These are phyloP conservation scores for Colletotrichum cordylinicola DNA, from an alignment of 2,329 filamentous ascomycete species.

Conservation along the genomic window DNA sequence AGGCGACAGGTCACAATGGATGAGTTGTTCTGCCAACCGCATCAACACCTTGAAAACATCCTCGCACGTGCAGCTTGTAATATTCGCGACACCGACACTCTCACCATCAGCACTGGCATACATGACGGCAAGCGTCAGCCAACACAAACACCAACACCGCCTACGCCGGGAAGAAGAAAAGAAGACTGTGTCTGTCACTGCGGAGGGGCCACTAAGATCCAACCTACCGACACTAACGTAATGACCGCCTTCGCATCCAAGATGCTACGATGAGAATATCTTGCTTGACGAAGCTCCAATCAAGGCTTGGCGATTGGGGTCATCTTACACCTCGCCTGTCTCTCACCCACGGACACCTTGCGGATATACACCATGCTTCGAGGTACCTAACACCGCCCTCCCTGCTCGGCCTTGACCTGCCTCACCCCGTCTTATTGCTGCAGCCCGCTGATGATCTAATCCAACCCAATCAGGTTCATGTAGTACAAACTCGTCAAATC, in stretches of 20 bases:
- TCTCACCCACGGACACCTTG: background rate
- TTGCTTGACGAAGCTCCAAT: background rate
- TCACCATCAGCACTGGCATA: background rate
- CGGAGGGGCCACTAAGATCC: background rate
- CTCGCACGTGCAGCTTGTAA: background rate
- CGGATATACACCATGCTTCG: background rate
- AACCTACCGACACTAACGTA: background rate
- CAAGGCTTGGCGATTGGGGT: background rate
- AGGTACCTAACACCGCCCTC: background rate
- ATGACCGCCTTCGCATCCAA: background rate
- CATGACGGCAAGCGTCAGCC: background rate
- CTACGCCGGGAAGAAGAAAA: background rate
- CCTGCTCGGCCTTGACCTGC: background rate
- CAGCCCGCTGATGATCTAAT: slow-evolving; percentile 9
- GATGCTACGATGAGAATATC: background rate
- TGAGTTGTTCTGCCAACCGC: background rate
- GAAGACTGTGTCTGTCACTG: background rate
- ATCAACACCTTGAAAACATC: background rate
- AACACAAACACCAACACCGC: background rate
- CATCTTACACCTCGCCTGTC: background rate
- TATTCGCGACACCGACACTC: background rate
- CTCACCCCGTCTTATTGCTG: background rate
- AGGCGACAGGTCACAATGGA: slow-evolving; percentile 5
- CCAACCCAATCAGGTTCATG: background rate
- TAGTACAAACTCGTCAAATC: slow-evolving; percentile 1